phyloP scores from a whole-genome alignment of 2,329 filamentous ascomycete species.

The Nemania bipapillata region DNA sequence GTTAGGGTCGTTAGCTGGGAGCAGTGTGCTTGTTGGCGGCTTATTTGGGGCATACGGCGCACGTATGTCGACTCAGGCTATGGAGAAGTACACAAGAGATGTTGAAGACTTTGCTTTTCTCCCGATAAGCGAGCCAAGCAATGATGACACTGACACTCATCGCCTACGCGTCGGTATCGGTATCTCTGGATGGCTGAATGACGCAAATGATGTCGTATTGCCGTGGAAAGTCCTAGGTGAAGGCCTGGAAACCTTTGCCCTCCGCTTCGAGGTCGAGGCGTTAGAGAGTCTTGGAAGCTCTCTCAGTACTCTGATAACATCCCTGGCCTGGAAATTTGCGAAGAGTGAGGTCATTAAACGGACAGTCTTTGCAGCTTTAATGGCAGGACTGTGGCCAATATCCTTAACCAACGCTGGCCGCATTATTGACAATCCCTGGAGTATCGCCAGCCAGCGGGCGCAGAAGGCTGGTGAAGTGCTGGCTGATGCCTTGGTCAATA shows the following conservation, averaged over 20 bases:
- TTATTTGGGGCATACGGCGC: constrained; percentile 90
- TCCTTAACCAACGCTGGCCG: constrained; percentile 73
- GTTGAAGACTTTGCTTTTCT: constrained; percentile 91
- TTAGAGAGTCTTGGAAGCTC: constrained; percentile 81
- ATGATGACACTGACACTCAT: constrained; percentile 63
- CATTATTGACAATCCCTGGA: constrained; percentile 85
- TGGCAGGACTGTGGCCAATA: constrained; percentile 71
- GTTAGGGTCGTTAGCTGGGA: constrained; percentile 82
- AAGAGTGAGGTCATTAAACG: constrained; percentile 62
- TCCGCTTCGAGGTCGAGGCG: constrained; percentile 84
- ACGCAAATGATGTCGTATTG: constrained; percentile 74
- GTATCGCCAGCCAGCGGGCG: constrained; percentile 78
- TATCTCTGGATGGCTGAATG: constrained; percentile 82
- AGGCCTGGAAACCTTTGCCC: constrained; percentile 79
- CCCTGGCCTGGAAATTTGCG: constrained; percentile 82
- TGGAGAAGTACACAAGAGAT: constrained; percentile 85
- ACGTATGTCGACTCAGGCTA: constrained; percentile 83
- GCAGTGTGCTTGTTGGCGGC: constrained; percentile 79
- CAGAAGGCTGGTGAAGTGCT: constrained; percentile 78
- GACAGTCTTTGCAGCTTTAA: constrained; percentile 66
- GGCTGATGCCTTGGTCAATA: constrained; percentile 84
- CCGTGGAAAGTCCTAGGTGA: constrained; percentile 81
- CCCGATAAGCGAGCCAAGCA: constrained; percentile 67
- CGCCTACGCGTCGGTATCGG: constrained; percentile 82
- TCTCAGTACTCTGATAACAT: constrained; percentile 80